Evolutionary conservation across 2,329 filamentous ascomycete species (phyloP), one percentile per base, ranked within the genome.

Genomic region (Kalmusia sp.): DNA sequence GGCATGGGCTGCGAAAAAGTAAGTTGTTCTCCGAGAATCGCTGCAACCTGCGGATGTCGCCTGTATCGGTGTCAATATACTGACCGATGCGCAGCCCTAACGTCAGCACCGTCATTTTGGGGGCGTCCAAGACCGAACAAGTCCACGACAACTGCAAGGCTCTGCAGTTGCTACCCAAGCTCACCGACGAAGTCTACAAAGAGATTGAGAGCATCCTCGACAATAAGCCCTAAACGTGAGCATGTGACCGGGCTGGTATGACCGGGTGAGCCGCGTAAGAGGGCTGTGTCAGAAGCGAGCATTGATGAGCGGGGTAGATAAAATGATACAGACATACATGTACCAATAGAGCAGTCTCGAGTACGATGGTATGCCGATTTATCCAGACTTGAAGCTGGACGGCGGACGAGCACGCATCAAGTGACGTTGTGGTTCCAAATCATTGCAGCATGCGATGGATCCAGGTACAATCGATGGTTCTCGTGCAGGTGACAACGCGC

Each of bases 1-100:
- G 28, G 84, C 84, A 1, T 87, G 84, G 84, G 76, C 75, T 41
- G 76, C 83, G 24, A 85, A 82, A 73, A 87, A 87, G 62, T 65
- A 55, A 62, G 62, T 49, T 28, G 11, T 22, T 25, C 35, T 15
- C 45, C n/a, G n/a, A n/a, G 24, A 34, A 28, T 34, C 24, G 8
- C 24, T n/a, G 15, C 2, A 15, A 27, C n/a, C 34, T 33, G 24
- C 31, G 41, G 30, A n/a, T 28, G 21, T 33, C 25, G 22, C n/a
- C 27, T 28, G 31, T 14, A 34, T 28, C 25, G 17, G 28, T 21
- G 9, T 2, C 19, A 19, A 11, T 37, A 30, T 44, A 51, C 52
- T 63, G 34, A 63, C 58, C 14, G 15, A 22, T 12, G 15, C n/a
- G 15, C 33, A 62, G 61, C 67, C 75, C 78, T 27, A 82, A 86